Evolutionary conservation across 1,284 basidiomycete species (phyloP).

Genomic region (Austroboletus olivaceoglutinosus): DNA sequence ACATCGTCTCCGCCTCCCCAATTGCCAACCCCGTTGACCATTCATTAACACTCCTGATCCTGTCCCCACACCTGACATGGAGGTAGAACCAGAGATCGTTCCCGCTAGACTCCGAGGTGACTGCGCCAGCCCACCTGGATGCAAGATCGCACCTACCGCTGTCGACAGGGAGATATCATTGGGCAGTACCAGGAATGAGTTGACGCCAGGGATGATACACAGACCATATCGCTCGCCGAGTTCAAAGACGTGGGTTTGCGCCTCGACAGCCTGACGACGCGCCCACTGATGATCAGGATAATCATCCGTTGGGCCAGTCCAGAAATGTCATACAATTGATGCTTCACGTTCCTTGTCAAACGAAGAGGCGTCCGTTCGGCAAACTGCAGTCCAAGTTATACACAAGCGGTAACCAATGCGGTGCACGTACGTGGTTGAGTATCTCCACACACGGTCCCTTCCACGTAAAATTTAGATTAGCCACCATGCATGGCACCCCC

Average conservation of each 20-base stretch:
- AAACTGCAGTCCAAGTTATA: conserved; percentile 51
- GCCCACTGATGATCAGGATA: conserved; percentile 72
- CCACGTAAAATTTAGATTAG: conserved; percentile 78
- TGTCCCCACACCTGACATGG: no score
- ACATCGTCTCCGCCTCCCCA: not conserved
- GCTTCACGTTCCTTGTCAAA: conserved; percentile 85
- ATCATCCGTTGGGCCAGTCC: conserved; percentile 50
- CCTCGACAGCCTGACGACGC: conserved; percentile 81
- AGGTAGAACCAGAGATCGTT: not conserved
- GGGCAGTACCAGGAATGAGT: conserved; percentile 80
- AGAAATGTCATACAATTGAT: conserved; percentile 83
- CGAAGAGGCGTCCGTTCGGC: conserved; percentile 82
- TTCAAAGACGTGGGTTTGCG: conserved; percentile 91
- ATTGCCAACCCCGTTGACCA: not conserved
- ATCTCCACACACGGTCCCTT: conserved; percentile 79
- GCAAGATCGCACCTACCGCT: conserved; percentile 73
- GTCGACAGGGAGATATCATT: conserved; percentile 80
- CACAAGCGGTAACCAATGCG: no score
- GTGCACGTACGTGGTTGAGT: conserved; percentile 64
- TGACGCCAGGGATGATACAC: conserved; percentile 75
- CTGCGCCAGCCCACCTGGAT: conserved; percentile 62
- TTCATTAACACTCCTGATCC: not conserved
- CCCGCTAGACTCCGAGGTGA: conserved; percentile 38
- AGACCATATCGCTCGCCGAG: conserved; percentile 78
- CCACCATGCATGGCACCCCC: conserved; percentile 78